A percentile compares a stretch with the other conserved stretches of the same genome.
Conservation (phyloP, 768 basidiomycete genomes). For the Tubosaeta sp. region DNA sequence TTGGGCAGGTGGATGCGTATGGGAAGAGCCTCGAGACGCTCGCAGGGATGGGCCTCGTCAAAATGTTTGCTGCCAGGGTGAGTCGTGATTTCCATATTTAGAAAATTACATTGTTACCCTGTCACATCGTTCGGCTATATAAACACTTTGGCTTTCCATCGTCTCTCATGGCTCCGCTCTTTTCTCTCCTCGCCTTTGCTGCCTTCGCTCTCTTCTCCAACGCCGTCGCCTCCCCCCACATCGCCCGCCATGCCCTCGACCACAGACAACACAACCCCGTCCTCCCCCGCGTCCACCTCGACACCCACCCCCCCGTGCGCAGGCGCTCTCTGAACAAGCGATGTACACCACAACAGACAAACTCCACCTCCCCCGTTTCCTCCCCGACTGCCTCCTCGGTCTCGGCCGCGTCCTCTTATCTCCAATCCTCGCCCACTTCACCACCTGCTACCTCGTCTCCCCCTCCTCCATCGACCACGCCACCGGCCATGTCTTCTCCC, state of each 20-base stretch:
- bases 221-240: conserved; percentile 36
- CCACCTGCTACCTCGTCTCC: not conserved
- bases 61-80: conserved; percentile 70
- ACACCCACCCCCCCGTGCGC: conserved; percentile 4
- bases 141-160: not conserved
- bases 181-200: conserved; percentile 41
- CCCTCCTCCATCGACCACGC: not conserved
- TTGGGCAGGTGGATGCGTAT: conserved; percentile 86
- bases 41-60: conserved; percentile 62
- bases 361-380: conserved; percentile 5
- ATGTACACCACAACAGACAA: conserved; percentile 14
- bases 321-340: conserved; percentile 29
- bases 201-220: conserved; percentile 37
- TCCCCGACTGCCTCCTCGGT: not conserved
- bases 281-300: not conserved
- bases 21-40: conserved; percentile 70
- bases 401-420: not conserved
- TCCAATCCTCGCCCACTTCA: not conserved
- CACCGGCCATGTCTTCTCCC: not conserved
- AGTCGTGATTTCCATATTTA: not conserved
- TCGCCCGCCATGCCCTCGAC: conserved; percentile 24
- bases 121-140: not conserved
- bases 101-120: not conserved
- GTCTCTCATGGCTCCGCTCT: conserved; percentile 32
- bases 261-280: conserved; percentile 20